Evolutionary conservation across 345 rosid species (phyloP).

Genomic region (Pistacia integerrima): DNA sequence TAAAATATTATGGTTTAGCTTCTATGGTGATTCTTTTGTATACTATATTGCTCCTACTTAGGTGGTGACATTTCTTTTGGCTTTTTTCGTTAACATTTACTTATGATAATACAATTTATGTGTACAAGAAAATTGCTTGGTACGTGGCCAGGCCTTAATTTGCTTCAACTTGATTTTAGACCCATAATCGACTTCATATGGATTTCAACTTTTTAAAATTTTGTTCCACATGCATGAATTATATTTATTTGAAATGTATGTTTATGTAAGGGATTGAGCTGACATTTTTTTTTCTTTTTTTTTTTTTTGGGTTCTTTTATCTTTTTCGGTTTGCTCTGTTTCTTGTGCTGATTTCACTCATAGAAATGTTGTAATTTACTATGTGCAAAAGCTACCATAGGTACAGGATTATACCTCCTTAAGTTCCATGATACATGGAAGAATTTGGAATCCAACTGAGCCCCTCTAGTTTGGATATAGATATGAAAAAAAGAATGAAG

Average conservation of each 20-base stretch:
- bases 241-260: neutral
- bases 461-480: neutral
- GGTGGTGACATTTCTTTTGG: neutral
- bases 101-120: neutral
- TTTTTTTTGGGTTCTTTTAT: neutral
- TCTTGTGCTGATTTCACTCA: neutral
- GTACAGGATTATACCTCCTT: neutral
- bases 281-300: neutral
- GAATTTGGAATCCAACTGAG: neutral
- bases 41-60: neutral
- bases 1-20: neutral
- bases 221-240: neutral
- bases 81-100: neutral
- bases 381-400: neutral
- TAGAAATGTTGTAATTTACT: neutral
- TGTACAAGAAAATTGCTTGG: neutral
- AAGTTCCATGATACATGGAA: conserved; percentile 1
- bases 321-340: neutral
- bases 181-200: neutral
- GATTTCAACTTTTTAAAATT: neutral
- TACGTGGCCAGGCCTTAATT: neutral
- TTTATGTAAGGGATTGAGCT: no score
- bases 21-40: neutral
- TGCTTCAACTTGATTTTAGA: neutral
- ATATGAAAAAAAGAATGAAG: no score